Evolutionary conservation across 192 early-diverging fungal species (phyloP), one percentile per base, ranked within the genome.

Genomic region (Mortierella alpina): DNA sequence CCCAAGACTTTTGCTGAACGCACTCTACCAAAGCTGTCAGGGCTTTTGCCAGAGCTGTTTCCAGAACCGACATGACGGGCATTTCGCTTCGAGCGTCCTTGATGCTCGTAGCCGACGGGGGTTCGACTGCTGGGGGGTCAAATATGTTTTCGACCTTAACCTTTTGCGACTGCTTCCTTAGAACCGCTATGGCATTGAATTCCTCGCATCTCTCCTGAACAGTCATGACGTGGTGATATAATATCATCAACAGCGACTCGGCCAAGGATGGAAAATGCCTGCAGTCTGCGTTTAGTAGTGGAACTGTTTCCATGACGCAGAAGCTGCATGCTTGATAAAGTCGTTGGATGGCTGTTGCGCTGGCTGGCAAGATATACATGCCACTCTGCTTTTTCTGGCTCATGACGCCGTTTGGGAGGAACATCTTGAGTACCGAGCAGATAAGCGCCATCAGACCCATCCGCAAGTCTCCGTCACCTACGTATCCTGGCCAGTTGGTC

Each of bases 291-390:
- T 44, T 68, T 23, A 63, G 47, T 7, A 59, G 20, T 0, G 58
- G 66, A 18, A 80, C n/a, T 5, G 46, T 40, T 7, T 68, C 31
- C 17, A 60, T 31, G 31, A 80, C 46, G 49, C 70, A 63, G 23
- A 72, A 59, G 14, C 70, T 48, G 60, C 77, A 80, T 1, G 56
- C 77, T 52, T 80, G 69, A 23, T 72, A 80, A 0, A 80, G 50
- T 23, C 58, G 69, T 10, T 63, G 9, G 20, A 80, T 63, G 20
- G 65, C 42, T 10, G 65, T 40, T 6, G 64, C 17, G 10, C 59
- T 61, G 11, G 59, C 59, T 18, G 60, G 7, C 5, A 63, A 2
- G 5, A 47, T 13, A 4, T 54, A 58, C 10, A 11, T 18, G 12
- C 59, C 53, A 31, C 22, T 62, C 45, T n/a, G 61, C 17, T 80